Percentiles rank a stretch among this genome's conserved stretches.
Evolutionary conservation across 192 early-diverging fungal species (phyloP).

Genomic region (Coemansia sp.): DNA sequence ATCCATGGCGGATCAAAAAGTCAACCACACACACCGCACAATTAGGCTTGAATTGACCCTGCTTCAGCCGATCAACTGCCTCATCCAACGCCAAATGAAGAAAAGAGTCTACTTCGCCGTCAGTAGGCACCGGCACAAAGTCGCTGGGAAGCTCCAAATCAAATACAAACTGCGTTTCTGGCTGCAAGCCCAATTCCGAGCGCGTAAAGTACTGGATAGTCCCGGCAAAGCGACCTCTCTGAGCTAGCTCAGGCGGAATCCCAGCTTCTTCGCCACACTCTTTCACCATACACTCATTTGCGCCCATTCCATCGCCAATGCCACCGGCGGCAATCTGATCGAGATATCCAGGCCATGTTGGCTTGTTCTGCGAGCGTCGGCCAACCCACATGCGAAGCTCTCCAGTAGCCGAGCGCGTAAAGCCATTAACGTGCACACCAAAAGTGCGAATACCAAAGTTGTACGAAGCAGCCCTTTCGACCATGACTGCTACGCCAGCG

Average conservation of each 20-base stretch:
- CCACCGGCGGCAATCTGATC: slow-evolving; percentile 83
- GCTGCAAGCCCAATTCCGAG: slow-evolving; percentile 65
- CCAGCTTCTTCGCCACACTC: slow-evolving; percentile 92
- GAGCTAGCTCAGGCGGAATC: slow-evolving; percentile 59
- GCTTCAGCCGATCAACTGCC: slow-evolving; percentile 33
- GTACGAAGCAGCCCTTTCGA: slow-evolving; percentile 80
- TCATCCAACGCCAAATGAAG: slow-evolving; percentile 64
- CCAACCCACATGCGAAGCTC: slow-evolving; percentile 87
- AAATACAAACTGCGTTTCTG: slow-evolving; percentile 84
- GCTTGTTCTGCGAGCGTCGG: slow-evolving; percentile 72
- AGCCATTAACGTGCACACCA: slow-evolving; percentile 91
- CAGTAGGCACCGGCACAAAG: slow-evolving; percentile 65
- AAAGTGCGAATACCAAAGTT: slow-evolving; percentile 84
- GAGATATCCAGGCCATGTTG: slow-evolving; percentile 82
- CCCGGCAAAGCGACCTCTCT: slow-evolving; percentile 56
- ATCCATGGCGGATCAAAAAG: slow-evolving; percentile 79
- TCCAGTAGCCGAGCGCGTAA: slow-evolving; percentile 35
- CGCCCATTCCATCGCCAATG: slow-evolving; percentile 56
- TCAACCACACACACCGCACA: slow-evolving; percentile 76
- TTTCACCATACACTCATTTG: slow-evolving; percentile 70
- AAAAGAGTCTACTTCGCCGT: slow-evolving; percentile 88
- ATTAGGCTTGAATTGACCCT: slow-evolving; percentile 80
- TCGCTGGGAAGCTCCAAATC: slow-evolving; percentile 74
- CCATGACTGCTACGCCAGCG: slow-evolving; percentile 52
- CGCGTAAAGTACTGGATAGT: slow-evolving; percentile 71